Base-by-base conservation (phyloP, 2,329 filamentous ascomycete species). In the Coniochaeta sp. region DNA sequence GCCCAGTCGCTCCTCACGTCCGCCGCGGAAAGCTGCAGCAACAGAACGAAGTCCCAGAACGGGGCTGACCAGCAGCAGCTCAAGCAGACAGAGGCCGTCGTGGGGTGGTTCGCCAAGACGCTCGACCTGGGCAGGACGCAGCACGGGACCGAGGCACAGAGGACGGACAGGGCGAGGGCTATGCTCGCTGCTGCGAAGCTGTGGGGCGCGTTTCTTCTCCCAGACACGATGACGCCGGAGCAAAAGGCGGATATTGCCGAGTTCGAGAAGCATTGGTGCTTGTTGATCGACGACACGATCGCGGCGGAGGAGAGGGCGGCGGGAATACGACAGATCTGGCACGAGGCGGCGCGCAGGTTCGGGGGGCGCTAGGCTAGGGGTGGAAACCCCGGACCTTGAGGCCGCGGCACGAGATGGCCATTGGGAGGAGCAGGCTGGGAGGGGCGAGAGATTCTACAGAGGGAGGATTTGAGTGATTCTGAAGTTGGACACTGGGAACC, bases 81-180 rank as follows among this genome's bases (percentile, higher is more conserved):
- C 18, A 14, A 3, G 20, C 38, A 8, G 38, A n/a, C 8, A 4
- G 14, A 50, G 7, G 53, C 67, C 4, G 59, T 63, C 5, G 56
- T 69, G 14, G 62, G 63, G 10, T 79, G 77, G 62, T 67, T 60
- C 33, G 12, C 81, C 1, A 53, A 60, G 3, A 74, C 76, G 26
- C 60, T 83, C 7, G 74, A 79, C 27, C 59, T 75, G 3, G 71
- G 74, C 9, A 65, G 67, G 38, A 65, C 69, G 0, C 76, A 77
- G 27, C 66, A 70, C 0, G 75, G 78, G 0, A 74, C 75, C 0
- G 79, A 83, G 58, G 62, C 70, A 3, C 79, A 82, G 64, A 71
- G 80, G 14, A 57, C 71, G 20, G 65, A 65, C 53, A 67, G 79
- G 32, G 73, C 72, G 1, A 73, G 74, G 57, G 76, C 78, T 0